Base-by-base conservation (phyloP, 176 grass and related monocot species). In the Puya raimondii region DNA sequence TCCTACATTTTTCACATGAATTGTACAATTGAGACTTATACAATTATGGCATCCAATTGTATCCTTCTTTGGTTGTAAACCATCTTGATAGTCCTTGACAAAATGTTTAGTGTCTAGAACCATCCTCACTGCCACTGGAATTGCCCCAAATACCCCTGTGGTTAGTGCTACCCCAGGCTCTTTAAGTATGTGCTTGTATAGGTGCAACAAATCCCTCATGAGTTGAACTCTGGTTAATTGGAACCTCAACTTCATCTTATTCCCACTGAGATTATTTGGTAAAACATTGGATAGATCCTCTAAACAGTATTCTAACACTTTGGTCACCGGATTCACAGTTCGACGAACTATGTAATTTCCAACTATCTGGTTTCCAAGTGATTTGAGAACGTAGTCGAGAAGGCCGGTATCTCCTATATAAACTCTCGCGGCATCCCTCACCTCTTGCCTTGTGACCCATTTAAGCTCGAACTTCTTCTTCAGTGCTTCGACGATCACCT, bases 331-430 rank as follows among this genome's bases (percentile, higher is more conserved):
- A 79, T 97, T 97, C 82, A 97, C 88, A 49, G 80, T 84, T 11
- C 93, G 84, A 4, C 89, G 89, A 63, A 97, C 89, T 49, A 97
- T 71, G 70, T 90, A 87, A 75, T 88, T 92, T 15, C 86, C 93
- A 10, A 97, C 81, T 25, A 90, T 76, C 71, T 90, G 93, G 76
- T 97, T 92, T 49, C 89, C 93, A 1, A 97, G 86, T 2, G 93
- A 92, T 75, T 97, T 97, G 74, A 97, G 80, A 26, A 97, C 89
- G 67, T 89, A 92, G 54, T 97, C 89, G 59, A 97, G 82, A 65
- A 97, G 81, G 27, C 89, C 89, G 14, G 93, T 97, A 76, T 97
- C 93, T 9, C 93, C 89, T 9, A 97, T 88, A 77, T 88, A 90
- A 0, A 82, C 77, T 71, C 93, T 83, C 49, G 93, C 93, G 0